Evolutionary conservation across 352 stramenopile genomes (phyloP).

Genomic region (Globisporangium paddicum): DNA sequence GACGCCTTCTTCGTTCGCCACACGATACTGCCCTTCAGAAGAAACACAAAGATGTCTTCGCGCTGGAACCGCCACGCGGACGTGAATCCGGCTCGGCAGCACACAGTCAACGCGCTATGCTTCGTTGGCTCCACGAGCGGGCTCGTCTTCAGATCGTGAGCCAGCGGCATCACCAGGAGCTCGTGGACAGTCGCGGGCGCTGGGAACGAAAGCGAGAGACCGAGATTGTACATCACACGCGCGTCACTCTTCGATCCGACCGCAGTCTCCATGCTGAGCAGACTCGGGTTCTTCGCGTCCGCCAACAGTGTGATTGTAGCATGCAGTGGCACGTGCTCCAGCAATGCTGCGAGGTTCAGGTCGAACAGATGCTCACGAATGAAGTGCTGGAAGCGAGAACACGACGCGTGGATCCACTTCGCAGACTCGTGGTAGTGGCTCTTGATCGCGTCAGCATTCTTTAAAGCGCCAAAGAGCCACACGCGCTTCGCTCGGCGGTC

Average conservation of each 20-base stretch:
- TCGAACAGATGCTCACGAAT: slow-evolving; percentile 23
- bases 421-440: slow-evolving; percentile 13
- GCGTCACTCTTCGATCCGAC: not conserved
- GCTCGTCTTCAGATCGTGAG: slow-evolving; percentile 22
- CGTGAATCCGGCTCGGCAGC: not conserved
- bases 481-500: slow-evolving; percentile 1
- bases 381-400: slow-evolving; percentile 31
- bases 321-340: slow-evolving; percentile 19
- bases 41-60: slow-evolving; percentile 34
- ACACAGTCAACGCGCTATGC: slow-evolving; percentile 16
- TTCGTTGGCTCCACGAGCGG: slow-evolving; percentile 8
- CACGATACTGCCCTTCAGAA: slow-evolving; percentile 22
- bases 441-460: slow-evolving; percentile 22
- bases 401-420: slow-evolving; percentile 17
- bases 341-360: slow-evolving; percentile 18
- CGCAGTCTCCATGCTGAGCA: not conserved
- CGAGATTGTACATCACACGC: slow-evolving; percentile 3
- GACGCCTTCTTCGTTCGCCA: slow-evolving; percentile 23
- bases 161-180: slow-evolving; percentile 21
- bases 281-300: not conserved
- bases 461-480: slow-evolving; percentile 26
- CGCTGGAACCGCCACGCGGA: slow-evolving; percentile 41
- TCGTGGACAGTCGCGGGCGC: slow-evolving; percentile 15
- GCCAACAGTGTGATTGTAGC: slow-evolving; percentile 6
- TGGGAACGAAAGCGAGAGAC: slow-evolving; percentile 20